Base-by-base conservation (phyloP, 2,329 filamentous ascomycete species). In the Ascocoryne sarcoides region DNA sequence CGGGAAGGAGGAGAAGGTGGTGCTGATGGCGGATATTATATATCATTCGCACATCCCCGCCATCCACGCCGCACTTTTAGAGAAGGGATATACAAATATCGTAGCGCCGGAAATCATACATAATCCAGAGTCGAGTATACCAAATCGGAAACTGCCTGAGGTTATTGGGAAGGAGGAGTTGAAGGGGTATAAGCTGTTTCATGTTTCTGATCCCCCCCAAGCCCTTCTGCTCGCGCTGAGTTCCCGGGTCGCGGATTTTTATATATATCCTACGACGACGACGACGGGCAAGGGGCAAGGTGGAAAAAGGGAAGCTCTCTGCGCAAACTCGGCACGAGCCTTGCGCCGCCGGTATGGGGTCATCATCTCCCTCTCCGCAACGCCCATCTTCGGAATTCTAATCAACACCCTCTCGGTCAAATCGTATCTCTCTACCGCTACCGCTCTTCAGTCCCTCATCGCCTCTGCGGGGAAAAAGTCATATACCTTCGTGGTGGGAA, bases 401-500 rank as follows among this genome's bases (percentile, higher is more conserved):
- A 88, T 98, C 62, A 96, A 96, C 63, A 98, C 92, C 0, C 76
- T 98, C 4, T 90, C 84, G 16, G 87, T 96, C 4, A 79, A 82
- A 44, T 93, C 95, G 60, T 96, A 95, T 65, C 73, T 95, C 48
- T 68, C 77, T 10, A 88, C 89, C 0, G 78, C 96, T 30, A 73
- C 82, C 10, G 72, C 82, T 40, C 73, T 95, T 21, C 79, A 84
- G 44, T 62, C 67, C 5, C 75, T 80, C 46, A 94, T 98, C 51
- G 73, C 76, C 0, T 72, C 70, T 0, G 84, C 86, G 0, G 89
- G 88, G 9, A 96, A 96, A 67, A 98, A 96, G 66, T 84, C 78
- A 60, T 98, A 98, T 61, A 86, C 90, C 2, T 86, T 98, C 35
- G 92, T 98, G 2, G 92, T 98, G 0, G 92, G 92, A 44, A 96